Percentiles rank a stretch among this genome's conserved stretches.
These are phyloP conservation scores for Fusarium transvaalense DNA, from an alignment of 2,329 filamentous ascomycete genomes.

Conservation along the genomic window DNA sequence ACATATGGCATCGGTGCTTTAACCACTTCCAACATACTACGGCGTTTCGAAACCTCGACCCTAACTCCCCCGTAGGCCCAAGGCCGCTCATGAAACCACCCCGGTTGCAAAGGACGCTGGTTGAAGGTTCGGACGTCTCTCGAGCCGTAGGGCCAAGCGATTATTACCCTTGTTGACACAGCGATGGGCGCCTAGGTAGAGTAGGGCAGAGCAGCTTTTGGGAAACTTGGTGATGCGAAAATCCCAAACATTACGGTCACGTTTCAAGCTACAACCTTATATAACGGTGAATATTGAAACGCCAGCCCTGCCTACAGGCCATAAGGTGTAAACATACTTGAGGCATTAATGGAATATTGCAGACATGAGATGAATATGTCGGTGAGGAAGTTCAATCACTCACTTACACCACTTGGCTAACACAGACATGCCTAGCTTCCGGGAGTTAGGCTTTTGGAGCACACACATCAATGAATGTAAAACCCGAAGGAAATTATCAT, in stretches of 20 bases:
- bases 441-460: neutral
- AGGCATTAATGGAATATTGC: slow-evolving; percentile 13
- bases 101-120: slow-evolving; percentile 11
- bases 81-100: slow-evolving; percentile 9
- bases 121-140: slow-evolving; percentile 32
- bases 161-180: slow-evolving; percentile 29
- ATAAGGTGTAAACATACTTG: slow-evolving; percentile 4
- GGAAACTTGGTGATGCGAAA: slow-evolving; percentile 21
- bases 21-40: slow-evolving; percentile 23
- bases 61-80: neutral
- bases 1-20: slow-evolving; percentile 18
- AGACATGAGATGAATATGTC: slow-evolving; percentile 12
- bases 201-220: slow-evolving; percentile 4
- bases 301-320: slow-evolving; percentile 20
- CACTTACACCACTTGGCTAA: slow-evolving; percentile 4
- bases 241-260: slow-evolving; percentile 35
- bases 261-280: slow-evolving; percentile 37
- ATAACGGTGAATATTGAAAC: slow-evolving; percentile 40
- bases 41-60: slow-evolving; percentile 34
- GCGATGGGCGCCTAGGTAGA: slow-evolving; percentile 13
- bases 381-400: neutral
- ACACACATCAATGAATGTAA: slow-evolving; percentile 20
- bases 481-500: slow-evolving; percentile 26
- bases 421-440: neutral
- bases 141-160: slow-evolving; percentile 39